phyloP scores from a whole-genome alignment of 2,329 filamentous ascomycete genomes.

The Microcyclosporella mali region DNA sequence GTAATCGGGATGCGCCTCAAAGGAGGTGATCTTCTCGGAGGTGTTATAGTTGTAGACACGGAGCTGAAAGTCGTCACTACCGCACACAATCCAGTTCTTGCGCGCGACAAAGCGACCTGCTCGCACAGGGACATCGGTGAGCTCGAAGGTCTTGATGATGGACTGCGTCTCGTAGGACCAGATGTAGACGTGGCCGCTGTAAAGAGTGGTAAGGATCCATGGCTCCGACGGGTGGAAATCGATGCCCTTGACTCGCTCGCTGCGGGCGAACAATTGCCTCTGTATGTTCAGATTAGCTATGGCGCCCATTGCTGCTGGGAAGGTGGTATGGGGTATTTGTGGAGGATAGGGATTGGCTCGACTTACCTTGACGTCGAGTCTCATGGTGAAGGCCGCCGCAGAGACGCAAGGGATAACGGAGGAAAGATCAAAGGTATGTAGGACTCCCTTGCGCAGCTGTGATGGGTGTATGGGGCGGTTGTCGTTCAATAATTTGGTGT shows the following conservation, averaged over 20 bases:
- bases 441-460: too few species aligned
- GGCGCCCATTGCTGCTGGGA: conserved; percentile 27
- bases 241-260: conserved; percentile 93
- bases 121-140: conserved; percentile 95
- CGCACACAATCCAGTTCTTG: conserved; percentile 79
- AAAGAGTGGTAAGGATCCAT: conserved; percentile 92
- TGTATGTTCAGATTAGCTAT: conserved; percentile 42
- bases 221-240: conserved; percentile 96
- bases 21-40: conserved; percentile 93
- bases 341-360: too few species aligned
- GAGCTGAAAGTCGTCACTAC: conserved; percentile 82
- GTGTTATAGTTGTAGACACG: conserved; percentile 99
- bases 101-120: conserved; percentile 92
- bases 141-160: conserved; percentile 97
- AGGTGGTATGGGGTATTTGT: neutral
- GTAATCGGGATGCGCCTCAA: conserved; percentile 97
- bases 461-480: too few species aligned
- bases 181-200: conserved; percentile 98
- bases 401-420: conserved; percentile 24
- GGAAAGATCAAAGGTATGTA: too few species aligned
- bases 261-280: conserved; percentile 80
- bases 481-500: too few species aligned
- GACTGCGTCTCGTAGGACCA: conserved; percentile 97
- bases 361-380: conserved; percentile 55
- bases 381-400: conserved; percentile 39